Evolutionary conservation across 805 yeast genomes (phyloP), one percentile per base, ranked within the genome.

Genomic region (Metschnikowia picachoensis): DNA sequence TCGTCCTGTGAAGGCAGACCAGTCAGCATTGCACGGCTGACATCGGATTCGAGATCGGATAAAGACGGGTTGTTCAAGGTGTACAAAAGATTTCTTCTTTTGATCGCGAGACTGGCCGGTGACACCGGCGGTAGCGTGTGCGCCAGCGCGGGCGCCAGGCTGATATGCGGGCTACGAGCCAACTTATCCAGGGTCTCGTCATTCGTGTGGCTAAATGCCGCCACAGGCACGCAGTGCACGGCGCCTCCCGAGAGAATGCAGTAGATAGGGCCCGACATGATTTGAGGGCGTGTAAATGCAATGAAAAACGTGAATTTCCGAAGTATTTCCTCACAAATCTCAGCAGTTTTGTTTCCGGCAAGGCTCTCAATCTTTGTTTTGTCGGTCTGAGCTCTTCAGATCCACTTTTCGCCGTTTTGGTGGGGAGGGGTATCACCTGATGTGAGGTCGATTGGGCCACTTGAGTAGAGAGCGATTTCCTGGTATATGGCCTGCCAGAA

Each of bases 41-140:
- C 44, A 30, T 55, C 59, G 5, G 58, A 53, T 31, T 67, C 73
- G n/a, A 66, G 44, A 46, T 68, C 73, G 4, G 71, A 66, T 20
- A 64, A 49, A 13, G 67, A 62, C 29, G 73, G 72, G 48, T 68
- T 67, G 49, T 68, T 68, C 31, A 68, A 54, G 34, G 65, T 58
- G 53, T 68, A 68, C 16, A 68, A 48, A 8, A 68, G 58, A 48
- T 68, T 68, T 39, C 59, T 60, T 43, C 64, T 47, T 25, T 53
- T 51, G 35, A 49, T 40, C 8, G 44, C 37, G 31, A 47, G 38
- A 12, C 48, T 35, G 3, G 41, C 44, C 10, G 49, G 49, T 17
- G 46, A 34, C n/a, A 32, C 41, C 12, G 39, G 44, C 43, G 41
- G 45, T 15, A 37, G 49, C 16, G 15, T 30, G 14, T 28, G 15